These are phyloP conservation scores for Pueraria montana DNA, from an alignment of 306 rosid genomes.

Conservation along the genomic window DNA sequence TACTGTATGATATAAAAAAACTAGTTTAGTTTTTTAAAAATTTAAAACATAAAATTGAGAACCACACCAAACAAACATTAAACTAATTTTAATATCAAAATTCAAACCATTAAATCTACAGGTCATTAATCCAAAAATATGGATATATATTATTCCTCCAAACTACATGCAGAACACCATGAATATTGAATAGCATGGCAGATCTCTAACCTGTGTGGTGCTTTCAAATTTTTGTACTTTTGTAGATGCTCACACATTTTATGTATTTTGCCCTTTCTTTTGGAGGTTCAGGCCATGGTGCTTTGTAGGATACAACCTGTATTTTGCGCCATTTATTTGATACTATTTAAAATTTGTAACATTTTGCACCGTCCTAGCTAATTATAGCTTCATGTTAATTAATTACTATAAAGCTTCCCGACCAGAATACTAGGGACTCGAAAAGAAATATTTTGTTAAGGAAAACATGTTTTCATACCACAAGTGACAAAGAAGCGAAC, in stretches of 20 bases:
- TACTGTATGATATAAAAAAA: neutral
- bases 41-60: neutral
- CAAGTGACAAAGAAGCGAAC: neutral
- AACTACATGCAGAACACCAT: too few species aligned
- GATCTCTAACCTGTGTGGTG: neutral
- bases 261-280: neutral
- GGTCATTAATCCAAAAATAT: neutral
- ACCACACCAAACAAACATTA: neutral
- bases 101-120: neutral
- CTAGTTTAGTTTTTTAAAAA: neutral
- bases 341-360: neutral
- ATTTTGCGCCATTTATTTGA: neutral
- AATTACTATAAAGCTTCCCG: slow-evolving; percentile 24
- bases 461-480: slow-evolving; percentile 33
- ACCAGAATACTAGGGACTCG: neutral
- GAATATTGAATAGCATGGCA: neutral
- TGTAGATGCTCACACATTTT: neutral
- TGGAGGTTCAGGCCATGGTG: slow-evolving; percentile 10
- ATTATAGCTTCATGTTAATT: neutral
- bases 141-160: too few species aligned
- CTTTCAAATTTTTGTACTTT: neutral
- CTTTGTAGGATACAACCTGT: slow-evolving; percentile 40
- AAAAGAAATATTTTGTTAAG: neutral
- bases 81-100: neutral
- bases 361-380: slow-evolving; percentile 42